Percentiles rank a stretch among this genome's conserved stretches.
phyloP scores from a whole-genome alignment of 441 rosid species.

The Euphorbia corollata region DNA sequence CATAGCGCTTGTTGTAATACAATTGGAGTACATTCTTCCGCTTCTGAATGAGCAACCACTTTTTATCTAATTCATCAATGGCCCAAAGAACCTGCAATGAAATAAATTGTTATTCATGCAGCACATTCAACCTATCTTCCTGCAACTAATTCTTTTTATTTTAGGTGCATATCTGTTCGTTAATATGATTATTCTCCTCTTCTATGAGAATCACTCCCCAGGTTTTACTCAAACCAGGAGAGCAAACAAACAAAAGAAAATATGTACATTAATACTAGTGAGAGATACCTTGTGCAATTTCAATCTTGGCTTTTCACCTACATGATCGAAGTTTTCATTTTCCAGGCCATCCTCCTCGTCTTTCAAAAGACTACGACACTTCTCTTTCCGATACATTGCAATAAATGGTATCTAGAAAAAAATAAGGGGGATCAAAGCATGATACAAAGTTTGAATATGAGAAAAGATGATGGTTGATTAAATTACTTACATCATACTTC shows the following conservation, averaged over 20 bases:
- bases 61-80: conserved; percentile 56
- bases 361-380: conserved; percentile 16
- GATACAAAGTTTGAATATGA: not conserved
- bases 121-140: not conserved
- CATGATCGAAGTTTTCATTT: not conserved
- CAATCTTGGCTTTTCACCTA: conserved; percentile 2
- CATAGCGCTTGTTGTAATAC: conserved; percentile 56
- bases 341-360: conserved; percentile 15
- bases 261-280: not conserved
- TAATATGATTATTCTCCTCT: not conserved
- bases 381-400: conserved; percentile 22
- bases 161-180: not conserved
- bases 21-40: conserved; percentile 60
- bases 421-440: not conserved
- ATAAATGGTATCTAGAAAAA: conserved; percentile 19
- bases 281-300: conserved; percentile 20
- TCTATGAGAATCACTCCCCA: not conserved
- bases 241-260: not conserved
- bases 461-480: not conserved
- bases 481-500: conserved; percentile 39
- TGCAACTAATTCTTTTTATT: not conserved
- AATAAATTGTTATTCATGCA: not conserved
- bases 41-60: conserved; percentile 79
- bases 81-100: conserved; percentile 57
- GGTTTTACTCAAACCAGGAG: not conserved